Evolutionary conservation across 2,329 filamentous ascomycete genomes (phyloP).

Genomic region (Monosporascus sp.): DNA sequence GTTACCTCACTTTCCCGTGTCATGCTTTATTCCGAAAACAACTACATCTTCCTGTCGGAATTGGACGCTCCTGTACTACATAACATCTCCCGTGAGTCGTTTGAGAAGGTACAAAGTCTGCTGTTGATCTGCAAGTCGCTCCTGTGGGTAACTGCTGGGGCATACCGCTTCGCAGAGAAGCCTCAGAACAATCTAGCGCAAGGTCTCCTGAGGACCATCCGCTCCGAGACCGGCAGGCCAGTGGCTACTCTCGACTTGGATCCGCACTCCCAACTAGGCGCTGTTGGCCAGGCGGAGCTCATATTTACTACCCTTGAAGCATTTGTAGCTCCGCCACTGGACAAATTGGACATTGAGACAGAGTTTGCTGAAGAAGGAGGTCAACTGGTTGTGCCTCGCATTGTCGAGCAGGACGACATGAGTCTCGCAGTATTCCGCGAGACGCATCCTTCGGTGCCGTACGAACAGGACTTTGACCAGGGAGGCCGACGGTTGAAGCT

Average conservation of each 20-base stretch:
- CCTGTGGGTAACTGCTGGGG: slow-evolving; percentile 33
- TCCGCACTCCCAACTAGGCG: slow-evolving; percentile 6
- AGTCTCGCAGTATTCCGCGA: slow-evolving; percentile 20
- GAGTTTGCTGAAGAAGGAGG: slow-evolving; percentile 23
- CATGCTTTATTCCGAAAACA: slow-evolving; percentile 20
- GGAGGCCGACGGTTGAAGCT: slow-evolving; percentile 11
- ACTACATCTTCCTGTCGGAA: slow-evolving; percentile 39
- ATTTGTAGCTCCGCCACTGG: slow-evolving; percentile 9
- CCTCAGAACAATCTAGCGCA: slow-evolving; percentile 29
- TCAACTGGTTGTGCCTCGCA: slow-evolving; percentile 17
- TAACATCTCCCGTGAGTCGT: slow-evolving; percentile 33
- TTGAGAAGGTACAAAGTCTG: slow-evolving; percentile 27
- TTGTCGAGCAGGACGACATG: slow-evolving; percentile 16
- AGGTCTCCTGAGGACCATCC: slow-evolving; percentile 28
- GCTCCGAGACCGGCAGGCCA: slow-evolving; percentile 27
- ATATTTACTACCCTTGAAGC: slow-evolving; percentile 10
- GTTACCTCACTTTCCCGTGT: too few species aligned
- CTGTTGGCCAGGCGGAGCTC: slow-evolving; percentile 7
- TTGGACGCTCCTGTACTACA: slow-evolving; percentile 39
- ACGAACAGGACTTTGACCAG: slow-evolving; percentile 15
- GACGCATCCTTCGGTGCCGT: slow-evolving; percentile 12
- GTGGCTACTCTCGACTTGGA: slow-evolving; percentile 30
- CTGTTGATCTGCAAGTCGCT: slow-evolving; percentile 24
- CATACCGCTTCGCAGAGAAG: slow-evolving; percentile 25
- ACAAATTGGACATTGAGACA: slow-evolving; percentile 13